Evolutionary conservation across 352 stramenopile genomes (phyloP).

Genomic region (Phytophthora ohioensis): DNA sequence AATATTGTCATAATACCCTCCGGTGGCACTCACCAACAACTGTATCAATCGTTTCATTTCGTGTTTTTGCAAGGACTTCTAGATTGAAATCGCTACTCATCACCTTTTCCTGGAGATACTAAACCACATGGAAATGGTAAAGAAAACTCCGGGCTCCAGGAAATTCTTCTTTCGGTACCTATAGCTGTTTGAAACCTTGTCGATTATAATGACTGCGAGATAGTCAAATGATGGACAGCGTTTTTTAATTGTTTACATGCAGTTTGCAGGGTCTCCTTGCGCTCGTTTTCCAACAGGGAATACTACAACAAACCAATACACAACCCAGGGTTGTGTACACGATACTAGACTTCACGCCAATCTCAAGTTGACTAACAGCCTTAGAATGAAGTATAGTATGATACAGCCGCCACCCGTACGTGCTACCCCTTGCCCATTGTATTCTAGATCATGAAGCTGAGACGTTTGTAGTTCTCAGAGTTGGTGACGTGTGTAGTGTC

Average conservation of each 20-base stretch:
- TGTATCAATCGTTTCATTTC: conserved; percentile 12
- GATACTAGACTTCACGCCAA: background rate
- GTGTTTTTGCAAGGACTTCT: background rate
- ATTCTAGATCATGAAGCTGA: conserved; percentile 27
- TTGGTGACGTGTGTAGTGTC: conserved; percentile 28
- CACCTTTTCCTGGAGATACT: conserved; percentile 18
- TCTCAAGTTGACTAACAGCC: background rate
- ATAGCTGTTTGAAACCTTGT: conserved; percentile 25
- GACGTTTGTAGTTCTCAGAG: conserved; percentile 9
- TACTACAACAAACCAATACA: conserved; percentile 1
- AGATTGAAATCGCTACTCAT: conserved; percentile 5
- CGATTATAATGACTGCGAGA: conserved; percentile 14
- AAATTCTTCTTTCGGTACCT: conserved; percentile 12
- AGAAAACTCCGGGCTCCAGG: conserved; percentile 1
- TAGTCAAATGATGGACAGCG: background rate
- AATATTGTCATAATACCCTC: conserved; percentile 3
- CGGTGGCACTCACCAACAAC: conserved; percentile 6
- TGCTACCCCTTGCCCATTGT: conserved; percentile 17
- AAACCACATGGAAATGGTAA: conserved; percentile 23
- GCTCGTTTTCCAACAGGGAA: conserved; percentile 12
- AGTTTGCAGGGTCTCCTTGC: conserved; percentile 11
- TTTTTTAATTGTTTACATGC: conserved; percentile 19
- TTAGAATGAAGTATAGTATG: background rate
- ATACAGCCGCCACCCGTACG: background rate
- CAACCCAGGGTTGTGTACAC: background rate